Base-by-base conservation (phyloP, 441 rosid species). In the Breynia disticha region DNA sequence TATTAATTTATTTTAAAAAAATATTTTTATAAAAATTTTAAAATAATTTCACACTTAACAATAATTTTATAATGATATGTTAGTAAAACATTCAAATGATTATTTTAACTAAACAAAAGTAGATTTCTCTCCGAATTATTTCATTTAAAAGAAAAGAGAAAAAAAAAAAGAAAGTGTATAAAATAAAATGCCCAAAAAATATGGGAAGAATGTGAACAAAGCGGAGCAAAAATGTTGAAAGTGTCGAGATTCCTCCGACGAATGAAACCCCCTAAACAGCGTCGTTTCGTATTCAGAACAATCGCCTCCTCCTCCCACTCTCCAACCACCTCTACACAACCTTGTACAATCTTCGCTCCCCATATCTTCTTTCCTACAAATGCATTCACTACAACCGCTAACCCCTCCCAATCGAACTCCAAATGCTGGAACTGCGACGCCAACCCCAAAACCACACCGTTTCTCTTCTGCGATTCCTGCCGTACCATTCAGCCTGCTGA, bases 391-490 rank as follows among this genome's bases (percentile, higher is more conserved):
- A 41, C 44, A 13, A 12, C 38, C 46, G 35, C 63, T 59, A 57
- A 21, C 53, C 38, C 32, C 28, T 4, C 15, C 21, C 19, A 16
- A 15, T 45, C 61, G 5, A 14, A 57, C 49, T 11, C 66, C 54
- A 59, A 57, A 18, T 91, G 98, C 72, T 91, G 98, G 98, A 86
- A 70, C 56, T 88, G 98, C 59, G 71, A 66, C 16, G 67, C 69
- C 20, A 54, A 50, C 0, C 65, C 83, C 17, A 69, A 58, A 16
- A 46, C 53, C 16, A 15, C 58, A 39, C 85, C 81, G 50, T 86
- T 86, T 72, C 69, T 91, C 60, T 75, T 73, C 43, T 91, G 98
- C 60, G 61, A 79, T 6, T 78, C 79, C 0, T 91, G 98, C 64
- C 71, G 81, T 20, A 71, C 77, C 59, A 79, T 91, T 62, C 98